Percentiles rank a stretch among this genome's conserved stretches.
Evolutionary conservation across 2,329 filamentous ascomycete genomes (phyloP).

Genomic region (Ophioceras dolichostomum): DNA sequence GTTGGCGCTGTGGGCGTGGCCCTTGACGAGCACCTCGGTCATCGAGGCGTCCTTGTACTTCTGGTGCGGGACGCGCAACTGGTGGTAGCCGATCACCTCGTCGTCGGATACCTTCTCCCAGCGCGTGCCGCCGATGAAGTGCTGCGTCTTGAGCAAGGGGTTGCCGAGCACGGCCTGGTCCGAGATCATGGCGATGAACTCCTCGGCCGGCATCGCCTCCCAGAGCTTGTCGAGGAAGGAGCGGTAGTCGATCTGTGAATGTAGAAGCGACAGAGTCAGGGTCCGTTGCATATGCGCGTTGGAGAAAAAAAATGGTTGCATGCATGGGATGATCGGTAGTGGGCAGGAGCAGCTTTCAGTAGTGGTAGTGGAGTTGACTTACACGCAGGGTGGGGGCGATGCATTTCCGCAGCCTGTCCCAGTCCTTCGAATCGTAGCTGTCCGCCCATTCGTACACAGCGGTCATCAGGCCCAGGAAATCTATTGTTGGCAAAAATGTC

Average conservation of each 20-base stretch:
- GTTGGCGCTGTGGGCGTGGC: conserved; percentile 44
- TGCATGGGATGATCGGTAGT: no score
- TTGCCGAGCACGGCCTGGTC: conserved; percentile 43
- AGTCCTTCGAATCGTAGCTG: conserved; percentile 54
- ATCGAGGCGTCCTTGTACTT: conserved; percentile 38
- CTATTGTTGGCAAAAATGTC: no score
- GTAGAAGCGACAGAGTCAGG: no score
- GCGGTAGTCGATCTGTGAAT: conserved; percentile 63
- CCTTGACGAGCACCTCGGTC: conserved; percentile 37
- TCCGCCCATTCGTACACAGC: conserved; percentile 49
- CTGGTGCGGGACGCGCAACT: conserved; percentile 49
- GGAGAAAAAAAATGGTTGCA: no score
- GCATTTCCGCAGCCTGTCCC: conserved; percentile 42
- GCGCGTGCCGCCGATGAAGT: conserved; percentile 46
- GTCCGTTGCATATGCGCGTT: no score
- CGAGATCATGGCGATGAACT: conserved; percentile 47
- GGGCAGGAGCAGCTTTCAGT: not conserved
- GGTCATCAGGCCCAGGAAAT: conserved; percentile 34
- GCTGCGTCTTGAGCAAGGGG: conserved; percentile 48
- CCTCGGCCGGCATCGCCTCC: conserved; percentile 45
- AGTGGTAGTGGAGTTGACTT: conserved; percentile 11
- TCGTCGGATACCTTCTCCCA: conserved; percentile 44
- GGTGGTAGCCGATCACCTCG: conserved; percentile 43
- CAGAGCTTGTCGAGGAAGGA: conserved; percentile 45
- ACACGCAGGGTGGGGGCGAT: conserved; percentile 46